These are phyloP conservation scores for Cinnamomum micranthum DNA, from an alignment of 164 flowering plant genomes.

Conservation along the genomic window DNA sequence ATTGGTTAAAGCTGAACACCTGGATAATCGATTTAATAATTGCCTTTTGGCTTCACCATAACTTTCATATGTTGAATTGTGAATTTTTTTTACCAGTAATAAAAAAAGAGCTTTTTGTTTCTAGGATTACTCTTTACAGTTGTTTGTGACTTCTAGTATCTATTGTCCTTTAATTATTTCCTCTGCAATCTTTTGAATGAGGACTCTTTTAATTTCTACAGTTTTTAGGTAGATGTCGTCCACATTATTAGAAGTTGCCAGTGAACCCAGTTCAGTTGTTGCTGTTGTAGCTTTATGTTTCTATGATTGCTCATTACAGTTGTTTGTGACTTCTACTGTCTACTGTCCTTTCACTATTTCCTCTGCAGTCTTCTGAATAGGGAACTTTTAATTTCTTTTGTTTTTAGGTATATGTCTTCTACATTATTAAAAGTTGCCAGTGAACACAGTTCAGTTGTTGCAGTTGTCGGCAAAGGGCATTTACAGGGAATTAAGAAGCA, in stretches of 20 bases:
- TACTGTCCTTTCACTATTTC: too few relatives aligned
- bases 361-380: too few relatives aligned
- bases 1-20: not conserved
- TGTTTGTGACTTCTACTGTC: too few relatives aligned
- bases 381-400: too few relatives aligned
- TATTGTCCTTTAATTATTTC: not conserved
- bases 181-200: not conserved
- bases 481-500: constrained; percentile 79
- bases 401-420: constrained; percentile 80
- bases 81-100: not conserved
- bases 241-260: constrained; percentile 52
- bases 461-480: constrained; percentile 96
- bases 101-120: not conserved
- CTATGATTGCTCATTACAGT: too few relatives aligned
- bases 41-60: not conserved
- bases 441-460: constrained; percentile 83
- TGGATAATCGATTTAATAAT: not conserved
- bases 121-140: not conserved
- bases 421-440: constrained; percentile 56
- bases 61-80: not conserved
- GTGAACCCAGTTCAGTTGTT: constrained; percentile 77
- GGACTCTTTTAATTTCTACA: too few relatives aligned
- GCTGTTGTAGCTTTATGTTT: constrained; percentile 54
- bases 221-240: constrained; percentile 78
- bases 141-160: not conserved